A percentile compares a stretch with the other conserved stretches of the same genome.
Evolutionary conservation across 441 rosid species (phyloP).

Genomic region (Populus trichocarpa): DNA sequence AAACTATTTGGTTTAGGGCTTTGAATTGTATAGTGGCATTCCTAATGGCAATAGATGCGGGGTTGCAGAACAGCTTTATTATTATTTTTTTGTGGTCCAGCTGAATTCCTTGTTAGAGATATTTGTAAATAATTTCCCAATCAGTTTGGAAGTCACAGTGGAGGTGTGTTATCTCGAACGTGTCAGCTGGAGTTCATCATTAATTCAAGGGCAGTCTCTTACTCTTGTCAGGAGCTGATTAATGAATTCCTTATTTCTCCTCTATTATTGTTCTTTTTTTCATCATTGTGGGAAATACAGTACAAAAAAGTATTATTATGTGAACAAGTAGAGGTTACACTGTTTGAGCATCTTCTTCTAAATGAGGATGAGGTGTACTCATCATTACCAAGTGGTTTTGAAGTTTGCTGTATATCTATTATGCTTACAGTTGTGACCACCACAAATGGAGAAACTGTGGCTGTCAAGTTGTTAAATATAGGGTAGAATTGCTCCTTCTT

Average conservation of each 20-base stretch:
- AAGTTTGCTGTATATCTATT: neutral
- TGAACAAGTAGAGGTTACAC: neutral
- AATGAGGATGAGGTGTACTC: neutral
- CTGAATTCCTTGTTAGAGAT: neutral
- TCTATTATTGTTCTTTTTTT: neutral
- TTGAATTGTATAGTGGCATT: neutral
- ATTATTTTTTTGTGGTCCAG: neutral
- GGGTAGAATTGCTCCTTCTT: neutral
- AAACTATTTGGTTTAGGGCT: neutral
- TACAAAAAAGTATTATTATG: neutral
- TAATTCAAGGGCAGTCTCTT: neutral
- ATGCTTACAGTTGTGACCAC: neutral
- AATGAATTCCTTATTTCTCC: neutral
- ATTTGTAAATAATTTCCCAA: neutral
- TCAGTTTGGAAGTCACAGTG: neutral
- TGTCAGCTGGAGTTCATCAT: neutral
- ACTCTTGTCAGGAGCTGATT: neutral
- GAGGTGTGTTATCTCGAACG: neutral
- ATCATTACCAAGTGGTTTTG: neutral
- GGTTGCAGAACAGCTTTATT: neutral
- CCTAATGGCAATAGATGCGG: neutral
- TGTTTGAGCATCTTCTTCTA: neutral
- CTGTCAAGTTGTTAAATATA: neutral
- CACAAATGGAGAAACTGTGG: neutral
- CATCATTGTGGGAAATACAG: neutral